phyloP scores from a whole-genome alignment of 116 monocot species.

The Zostera marina region DNA sequence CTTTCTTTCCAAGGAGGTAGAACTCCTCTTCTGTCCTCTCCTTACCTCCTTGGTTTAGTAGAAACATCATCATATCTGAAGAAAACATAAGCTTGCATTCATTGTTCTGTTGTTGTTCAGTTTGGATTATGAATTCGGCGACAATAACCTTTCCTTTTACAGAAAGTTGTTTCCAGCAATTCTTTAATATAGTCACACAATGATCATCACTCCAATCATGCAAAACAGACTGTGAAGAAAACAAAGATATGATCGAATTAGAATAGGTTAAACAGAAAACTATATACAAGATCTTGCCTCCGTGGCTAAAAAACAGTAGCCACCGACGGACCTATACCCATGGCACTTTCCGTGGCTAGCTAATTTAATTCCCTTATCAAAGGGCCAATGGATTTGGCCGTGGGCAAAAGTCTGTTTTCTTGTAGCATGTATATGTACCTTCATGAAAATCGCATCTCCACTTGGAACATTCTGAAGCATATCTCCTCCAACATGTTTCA shows the following conservation, averaged over 20 bases:
- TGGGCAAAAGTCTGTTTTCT: no score
- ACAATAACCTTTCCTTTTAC: neutral
- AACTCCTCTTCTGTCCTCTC: slow-evolving; percentile 57
- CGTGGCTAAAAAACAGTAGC: no score
- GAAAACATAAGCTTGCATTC: neutral
- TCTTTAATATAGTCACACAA: slow-evolving; percentile 1
- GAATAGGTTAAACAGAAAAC: no score
- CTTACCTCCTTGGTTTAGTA: slow-evolving; percentile 24
- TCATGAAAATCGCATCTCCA: slow-evolving; percentile 30
- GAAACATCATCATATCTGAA: neutral
- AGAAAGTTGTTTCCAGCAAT: neutral
- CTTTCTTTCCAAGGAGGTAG: slow-evolving; percentile 18
- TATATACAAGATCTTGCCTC: no score
- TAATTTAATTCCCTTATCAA: no score
- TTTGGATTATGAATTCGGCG: neutral
- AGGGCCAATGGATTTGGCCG: neutral
- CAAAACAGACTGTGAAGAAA: neutral
- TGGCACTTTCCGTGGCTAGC: neutral
- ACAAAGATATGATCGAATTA: neutral
- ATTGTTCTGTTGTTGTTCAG: neutral
- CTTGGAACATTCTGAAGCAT: slow-evolving; percentile 8
- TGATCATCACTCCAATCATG: slow-evolving; percentile 5
- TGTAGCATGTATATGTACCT: slow-evolving; percentile 11
- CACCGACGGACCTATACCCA: no score
- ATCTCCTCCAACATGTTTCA: slow-evolving; percentile 10